Conservation (phyloP, 2,329 filamentous ascomycete genomes). For the Ustulina deusta region DNA sequence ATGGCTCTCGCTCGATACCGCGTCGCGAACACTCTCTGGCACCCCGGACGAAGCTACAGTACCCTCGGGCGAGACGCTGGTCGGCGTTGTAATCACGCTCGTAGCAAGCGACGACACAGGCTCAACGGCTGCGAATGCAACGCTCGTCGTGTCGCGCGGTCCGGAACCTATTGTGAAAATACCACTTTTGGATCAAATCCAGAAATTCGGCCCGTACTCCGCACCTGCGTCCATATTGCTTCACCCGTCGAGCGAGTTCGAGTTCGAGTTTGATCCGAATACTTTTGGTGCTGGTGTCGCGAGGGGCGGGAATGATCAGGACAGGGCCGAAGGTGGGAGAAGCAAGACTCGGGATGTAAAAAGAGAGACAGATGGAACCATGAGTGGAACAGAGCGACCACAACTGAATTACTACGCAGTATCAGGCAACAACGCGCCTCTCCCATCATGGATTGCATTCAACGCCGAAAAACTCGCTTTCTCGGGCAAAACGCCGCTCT, state of each 20-base stretch:
- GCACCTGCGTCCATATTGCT: constrained; percentile 69
- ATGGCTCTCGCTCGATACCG: constrained; percentile 80
- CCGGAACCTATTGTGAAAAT: constrained; percentile 65
- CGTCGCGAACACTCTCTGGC: constrained; percentile 74
- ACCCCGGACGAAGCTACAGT: constrained; percentile 64
- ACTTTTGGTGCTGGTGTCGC: constrained; percentile 71
- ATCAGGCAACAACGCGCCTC: constrained; percentile 79
- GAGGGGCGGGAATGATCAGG: constrained; percentile 9
- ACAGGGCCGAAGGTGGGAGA: neutral
- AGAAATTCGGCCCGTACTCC: constrained; percentile 68
- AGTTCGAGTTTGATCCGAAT: constrained; percentile 64
- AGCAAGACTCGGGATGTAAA: neutral
- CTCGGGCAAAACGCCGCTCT: constrained; percentile 75
- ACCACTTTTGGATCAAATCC: constrained; percentile 69
- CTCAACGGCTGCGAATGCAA: constrained; percentile 72
- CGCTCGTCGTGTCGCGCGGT: constrained; percentile 75
- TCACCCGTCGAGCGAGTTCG: constrained; percentile 65
- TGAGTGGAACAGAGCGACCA: constrained; percentile 45
- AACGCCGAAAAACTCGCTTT: constrained; percentile 73
- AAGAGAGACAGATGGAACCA: constrained; percentile 7
- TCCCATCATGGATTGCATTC: constrained; percentile 89
- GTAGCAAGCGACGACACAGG: constrained; percentile 76
- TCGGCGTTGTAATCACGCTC: constrained; percentile 73
- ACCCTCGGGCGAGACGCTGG: constrained; percentile 59
- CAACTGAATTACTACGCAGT: constrained; percentile 80